Base-by-base conservation (phyloP, 2,329 filamentous ascomycete genomes). In the Venturia effusa region DNA sequence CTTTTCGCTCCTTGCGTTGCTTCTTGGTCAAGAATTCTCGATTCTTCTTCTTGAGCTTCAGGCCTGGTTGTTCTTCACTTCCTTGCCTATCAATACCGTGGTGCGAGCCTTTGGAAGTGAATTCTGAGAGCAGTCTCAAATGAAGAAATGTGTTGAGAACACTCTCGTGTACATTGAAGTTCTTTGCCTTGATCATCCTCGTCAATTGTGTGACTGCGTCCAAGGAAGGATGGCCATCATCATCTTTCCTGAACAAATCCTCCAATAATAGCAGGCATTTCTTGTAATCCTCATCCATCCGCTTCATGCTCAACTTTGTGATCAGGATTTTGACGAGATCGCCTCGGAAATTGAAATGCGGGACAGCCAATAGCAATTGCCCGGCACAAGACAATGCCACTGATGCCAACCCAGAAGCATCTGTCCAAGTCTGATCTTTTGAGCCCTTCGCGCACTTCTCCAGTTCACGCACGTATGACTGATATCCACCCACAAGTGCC, bases 331-430 rank as follows among this genome's bases (percentile, higher is more conserved):
- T 91, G 66, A 99, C 78, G 62, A 99, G 79, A 62, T 99, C 93
- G 60, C 82, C 83, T 48, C 94, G 88, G 75, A 96, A 97, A 79
- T 99, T 99, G 84, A 99, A 99, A 78, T 99, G 95, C 3, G 94
- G 90, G 0, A 97, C 92, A 1, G 88, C 82, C 24, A 84, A 84
- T 48, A 97, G 77, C 19, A 99, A 81, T 37, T 84, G 88, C 75
- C 92, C 96, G 1, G 89, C 88, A 73, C 94, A 99, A 54, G 86
- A 88, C 64, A 96, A 87, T 3, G 94, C 93, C 32, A 96, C 83
- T 62, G 82, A 88, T 7, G 86, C 84, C 30, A 97, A 67, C 24
- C 78, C 70, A 10, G 72, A 74, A 40, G 71, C 66, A 17, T 72
- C 66, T 61, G 79, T 71, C 51, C 74, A 65, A 69, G 75, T 67